Conservation (phyloP, 2,329 filamentous ascomycete genomes). For the Phyllosticta citrichinensis region DNA sequence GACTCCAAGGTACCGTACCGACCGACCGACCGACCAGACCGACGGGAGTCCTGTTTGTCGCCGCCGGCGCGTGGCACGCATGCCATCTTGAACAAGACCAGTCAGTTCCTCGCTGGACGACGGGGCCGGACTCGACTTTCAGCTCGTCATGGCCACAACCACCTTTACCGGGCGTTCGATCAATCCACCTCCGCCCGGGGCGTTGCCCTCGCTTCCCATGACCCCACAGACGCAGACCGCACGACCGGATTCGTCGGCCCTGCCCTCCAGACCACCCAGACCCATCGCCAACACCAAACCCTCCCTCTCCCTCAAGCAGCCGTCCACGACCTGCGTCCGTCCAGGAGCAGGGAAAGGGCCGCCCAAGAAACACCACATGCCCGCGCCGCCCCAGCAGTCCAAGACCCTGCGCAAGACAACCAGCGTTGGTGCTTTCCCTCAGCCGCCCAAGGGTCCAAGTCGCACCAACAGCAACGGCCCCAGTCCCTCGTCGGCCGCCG, state of each 20-base stretch:
- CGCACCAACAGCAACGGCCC: conserved; percentile 51
- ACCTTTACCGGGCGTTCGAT: neutral
- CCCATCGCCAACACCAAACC: conserved; percentile 5
- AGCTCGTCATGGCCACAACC: neutral
- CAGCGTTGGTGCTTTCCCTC: conserved; percentile 89
- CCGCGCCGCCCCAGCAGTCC: conserved; percentile 17
- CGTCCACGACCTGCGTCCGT: neutral
- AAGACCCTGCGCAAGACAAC: conserved; percentile 76
- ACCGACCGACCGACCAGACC: too few relatives aligned
- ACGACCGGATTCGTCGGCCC: conserved; percentile 10
- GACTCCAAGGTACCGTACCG: too few relatives aligned
- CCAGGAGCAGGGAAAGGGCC: neutral
- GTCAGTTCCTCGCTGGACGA: neutral
- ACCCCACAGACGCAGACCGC: neutral
- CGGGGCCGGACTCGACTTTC: too few relatives aligned
- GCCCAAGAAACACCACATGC: conserved; percentile 16
- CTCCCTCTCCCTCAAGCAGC: conserved; percentile 1
- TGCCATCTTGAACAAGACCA: neutral
- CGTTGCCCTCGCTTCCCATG: conserved; percentile 3
- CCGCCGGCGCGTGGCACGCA: neutral
- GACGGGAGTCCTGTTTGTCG: too few relatives aligned
- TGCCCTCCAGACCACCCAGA: conserved; percentile 7
- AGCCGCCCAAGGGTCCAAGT: conserved; percentile 61
- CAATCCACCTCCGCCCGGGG: neutral
- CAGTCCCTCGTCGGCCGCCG: conserved; percentile 38